Conservation (phyloP, 2,329 filamentous ascomycete genomes). For the Metarhizium guizhouense region DNA sequence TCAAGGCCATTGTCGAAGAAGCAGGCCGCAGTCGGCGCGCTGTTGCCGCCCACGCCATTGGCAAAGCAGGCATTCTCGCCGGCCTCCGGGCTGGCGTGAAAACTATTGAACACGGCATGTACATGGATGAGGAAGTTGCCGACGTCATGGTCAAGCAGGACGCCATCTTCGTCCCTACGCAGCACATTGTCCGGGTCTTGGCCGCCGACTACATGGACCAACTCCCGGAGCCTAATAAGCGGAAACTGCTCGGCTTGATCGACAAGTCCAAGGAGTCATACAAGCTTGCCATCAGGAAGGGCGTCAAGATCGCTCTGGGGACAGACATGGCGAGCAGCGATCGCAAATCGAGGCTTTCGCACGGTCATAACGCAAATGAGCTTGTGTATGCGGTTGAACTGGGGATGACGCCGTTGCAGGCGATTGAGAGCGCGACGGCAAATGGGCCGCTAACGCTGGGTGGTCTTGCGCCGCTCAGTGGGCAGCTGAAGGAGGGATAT, state of each 20-base stretch:
- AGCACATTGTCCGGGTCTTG: constrained; percentile 23
- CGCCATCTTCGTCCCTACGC: constrained; percentile 28
- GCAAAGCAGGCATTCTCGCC: constrained; percentile 30
- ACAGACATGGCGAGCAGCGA: constrained; percentile 30
- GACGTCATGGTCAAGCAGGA: constrained; percentile 28
- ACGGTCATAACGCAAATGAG: constrained; percentile 31
- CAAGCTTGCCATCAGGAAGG: constrained; percentile 26
- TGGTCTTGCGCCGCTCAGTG: constrained; percentile 32
- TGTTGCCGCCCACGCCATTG: constrained; percentile 31
- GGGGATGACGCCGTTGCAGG: constrained; percentile 38
- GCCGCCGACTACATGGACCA: constrained; percentile 22
- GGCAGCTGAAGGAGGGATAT: constrained; percentile 35
- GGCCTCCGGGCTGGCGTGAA: constrained; percentile 27
- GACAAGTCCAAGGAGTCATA: constrained; percentile 28
- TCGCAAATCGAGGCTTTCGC: constrained; percentile 8
- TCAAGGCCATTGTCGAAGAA: constrained; percentile 27
- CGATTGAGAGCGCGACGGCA: constrained; percentile 41
- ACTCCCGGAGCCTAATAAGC: constrained; percentile 16
- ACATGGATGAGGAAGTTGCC: constrained; percentile 31
- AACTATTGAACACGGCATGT: constrained; percentile 31
- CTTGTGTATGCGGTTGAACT: constrained; percentile 36
- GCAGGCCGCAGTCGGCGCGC: constrained; percentile 25
- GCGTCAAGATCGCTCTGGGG: constrained; percentile 30
- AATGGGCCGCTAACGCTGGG: constrained; percentile 33
- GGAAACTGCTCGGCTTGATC: constrained; percentile 17